Base-by-base conservation (phyloP, 2,329 filamentous ascomycete genomes). In the Periconia macrospinosa region DNA sequence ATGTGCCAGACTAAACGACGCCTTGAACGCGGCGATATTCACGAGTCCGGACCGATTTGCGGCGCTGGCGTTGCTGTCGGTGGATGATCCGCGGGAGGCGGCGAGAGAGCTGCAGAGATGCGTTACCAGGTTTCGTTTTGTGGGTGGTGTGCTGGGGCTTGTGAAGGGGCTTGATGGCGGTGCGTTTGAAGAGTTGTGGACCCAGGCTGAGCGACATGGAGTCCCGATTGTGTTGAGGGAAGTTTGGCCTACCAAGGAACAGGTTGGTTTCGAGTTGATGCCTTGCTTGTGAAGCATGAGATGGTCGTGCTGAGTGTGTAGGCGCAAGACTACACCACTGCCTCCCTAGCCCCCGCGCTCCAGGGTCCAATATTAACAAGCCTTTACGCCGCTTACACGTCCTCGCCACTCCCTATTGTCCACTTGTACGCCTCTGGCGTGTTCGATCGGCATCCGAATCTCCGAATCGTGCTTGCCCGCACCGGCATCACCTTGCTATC, bases 391-490 rank as follows among this genome's bases (percentile, higher is more conserved):
- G 83, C 81, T 78, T 83, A 85, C 59, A 67, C 69, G 7, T 76
- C 81, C 10, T 79, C 78, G 1, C 81, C 75, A 0, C 61, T 83
- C 30, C 78, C 80, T 47, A 58, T 83, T 8, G 59, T 83, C 15
- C 71, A 75, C 13, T 73, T 86, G 1, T 85, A 77, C 58, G 77
- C 79, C 1, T 70, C 75, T 0, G 82, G 82, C 1, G 60, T 85
- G 1, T 86, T 86, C 56, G 83, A 86, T 63, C 69, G 74, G 3
- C 80, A 79, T 42, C 82, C 83, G 0, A 69, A 63, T 18, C 63
- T 86, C 9, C 84, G 85, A 61, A 72, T 86, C 45, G 71, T 86
- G 3, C 65, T 84, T 30, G 80, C 80, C 0, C 81, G 82, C 67
- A 76, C 81, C 73, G 76, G 80, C 23, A 78, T 80, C 70, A 73